Base-by-base conservation (phyloP, 208 protist species). In the Leishmania amazonensis region DNA sequence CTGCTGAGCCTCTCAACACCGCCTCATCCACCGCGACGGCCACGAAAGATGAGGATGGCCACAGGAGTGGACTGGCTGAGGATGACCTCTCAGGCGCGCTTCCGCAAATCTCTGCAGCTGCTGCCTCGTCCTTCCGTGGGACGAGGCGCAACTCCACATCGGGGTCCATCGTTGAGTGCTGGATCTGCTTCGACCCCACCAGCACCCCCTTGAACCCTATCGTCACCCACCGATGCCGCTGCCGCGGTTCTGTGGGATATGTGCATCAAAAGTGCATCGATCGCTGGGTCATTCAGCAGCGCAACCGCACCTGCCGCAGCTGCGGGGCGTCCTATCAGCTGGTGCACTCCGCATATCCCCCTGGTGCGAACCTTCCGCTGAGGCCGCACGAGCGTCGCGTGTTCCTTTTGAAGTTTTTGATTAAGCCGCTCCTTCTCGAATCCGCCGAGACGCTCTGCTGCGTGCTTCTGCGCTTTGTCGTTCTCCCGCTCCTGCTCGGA, bases 241-340 rank as follows among this genome's bases (percentile, higher is more conserved):
- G 93, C 70, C 84, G 87, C 75, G 91, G 91, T 9, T 89, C 85
- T 28, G 84, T 95, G 75, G 90, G 90, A 1, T 91, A 78, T 54
- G 89, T 95, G 51, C 93, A 96, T 71, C 85, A 87, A 60, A 83
- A 80, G n/a, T 96, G 93, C 75, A 94, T 96, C 54, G 85, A 93
- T 75, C 45, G 84, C 15, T 96, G 93, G 91, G 89, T 96, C 31
- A 87, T 94, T 47, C 79, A 87, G 28, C 80, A 90, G 65, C 80
- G 78, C 76, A 88, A 89, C 70, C 78, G 73, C 38, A 57, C 64
- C 21, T 96, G 93, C 78, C 81, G 80, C 38, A 94, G 86, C 80
- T 96, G 93, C 67, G 83, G 85, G 64, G 84, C 84, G 1, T 17
- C 57, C 3, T 96, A 96, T 75, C 87, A 82, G 19, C 73, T 93